These are phyloP conservation scores for Ajuga chamaepitys DNA, from an alignment of 257 asterid genomes.

Conservation along the genomic window DNA sequence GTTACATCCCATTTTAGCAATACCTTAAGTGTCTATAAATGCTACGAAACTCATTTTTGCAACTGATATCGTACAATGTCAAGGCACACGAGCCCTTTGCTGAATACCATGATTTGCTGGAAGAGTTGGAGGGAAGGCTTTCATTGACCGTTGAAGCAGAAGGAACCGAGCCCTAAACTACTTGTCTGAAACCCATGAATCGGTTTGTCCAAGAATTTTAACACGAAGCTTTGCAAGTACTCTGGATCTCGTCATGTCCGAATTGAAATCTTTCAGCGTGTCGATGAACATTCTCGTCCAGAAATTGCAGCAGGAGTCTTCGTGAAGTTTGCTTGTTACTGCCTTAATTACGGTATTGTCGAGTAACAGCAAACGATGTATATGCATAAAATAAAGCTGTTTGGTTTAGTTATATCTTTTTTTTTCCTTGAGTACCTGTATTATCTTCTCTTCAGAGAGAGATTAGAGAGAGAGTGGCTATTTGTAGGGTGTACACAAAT, in stretches of 20 bases:
- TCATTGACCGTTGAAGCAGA: constrained; percentile 38
- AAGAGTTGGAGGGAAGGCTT: constrained; percentile 72
- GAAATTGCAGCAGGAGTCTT: constrained; percentile 13
- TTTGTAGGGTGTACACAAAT: constrained; percentile 19
- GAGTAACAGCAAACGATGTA: constrained; percentile 10
- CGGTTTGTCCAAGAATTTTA: neutral
- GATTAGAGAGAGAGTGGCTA: neutral
- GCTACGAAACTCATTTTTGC: neutral
- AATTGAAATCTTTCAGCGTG: constrained; percentile 5
- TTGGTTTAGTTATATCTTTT: neutral
- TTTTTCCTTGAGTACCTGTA: constrained; percentile 12
- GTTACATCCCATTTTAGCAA: neutral
- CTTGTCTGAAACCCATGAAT: constrained; percentile 14
- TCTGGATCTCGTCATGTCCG: constrained; percentile 5
- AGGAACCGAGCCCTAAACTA: constrained; percentile 29
- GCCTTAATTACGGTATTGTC: constrained; percentile 5
- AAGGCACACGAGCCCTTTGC: constrained; percentile 67
- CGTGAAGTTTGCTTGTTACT: constrained; percentile 13
- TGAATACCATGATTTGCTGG: constrained; percentile 82
- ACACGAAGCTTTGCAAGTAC: constrained; percentile 7
- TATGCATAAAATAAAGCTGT: constrained; percentile 25
- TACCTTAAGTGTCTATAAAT: no score
- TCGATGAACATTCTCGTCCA: constrained; percentile 8
- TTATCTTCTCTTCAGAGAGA: constrained; percentile 16
- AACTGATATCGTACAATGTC: neutral